Conservation (phyloP, 192 early-diverging fungal species). For the Umbelopsis isabellina region DNA sequence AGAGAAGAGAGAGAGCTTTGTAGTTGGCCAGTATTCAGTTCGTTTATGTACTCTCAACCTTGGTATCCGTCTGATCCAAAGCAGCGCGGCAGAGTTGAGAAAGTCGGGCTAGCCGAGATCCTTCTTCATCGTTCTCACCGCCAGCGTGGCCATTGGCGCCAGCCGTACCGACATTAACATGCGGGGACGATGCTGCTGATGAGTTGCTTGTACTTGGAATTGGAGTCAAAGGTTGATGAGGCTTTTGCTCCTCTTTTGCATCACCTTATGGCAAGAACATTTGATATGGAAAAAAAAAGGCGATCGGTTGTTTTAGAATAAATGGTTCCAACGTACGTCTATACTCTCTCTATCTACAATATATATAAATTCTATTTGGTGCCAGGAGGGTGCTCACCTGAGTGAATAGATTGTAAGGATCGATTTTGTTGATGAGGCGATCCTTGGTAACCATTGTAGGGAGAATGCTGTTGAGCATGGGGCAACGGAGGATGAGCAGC, state of each 20-base stretch:
- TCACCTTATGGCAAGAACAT: neutral
- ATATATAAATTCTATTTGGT: too few relatives aligned
- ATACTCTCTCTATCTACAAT: too few relatives aligned
- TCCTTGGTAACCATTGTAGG: slow-evolving; percentile 11
- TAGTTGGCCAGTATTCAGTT: neutral
- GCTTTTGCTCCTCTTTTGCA: slow-evolving; percentile 16
- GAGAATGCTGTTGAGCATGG: slow-evolving; percentile 19
- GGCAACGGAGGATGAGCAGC: slow-evolving; percentile 7
- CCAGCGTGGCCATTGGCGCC: neutral
- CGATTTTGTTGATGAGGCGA: slow-evolving; percentile 12
- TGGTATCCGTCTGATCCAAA: slow-evolving; percentile 18
- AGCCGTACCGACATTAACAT: slow-evolving; percentile 31
- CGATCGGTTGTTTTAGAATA: too few relatives aligned
- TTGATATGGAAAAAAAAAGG: too few relatives aligned
- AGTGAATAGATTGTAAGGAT: neutral
- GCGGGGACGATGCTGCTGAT: slow-evolving; percentile 38
- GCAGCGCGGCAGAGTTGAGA: slow-evolving; percentile 32
- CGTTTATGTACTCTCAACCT: slow-evolving; percentile 5
- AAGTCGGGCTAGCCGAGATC: slow-evolving; percentile 21
- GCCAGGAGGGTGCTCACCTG: neutral
- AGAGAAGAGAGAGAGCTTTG: neutral
- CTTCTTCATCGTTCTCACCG: slow-evolving; percentile 25
- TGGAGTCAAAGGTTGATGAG: slow-evolving; percentile 36
- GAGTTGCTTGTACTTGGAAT: slow-evolving; percentile 40
- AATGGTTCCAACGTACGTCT: too few relatives aligned